These are phyloP conservation scores for Hansenula sp. DNA, from an alignment of 1,139 yeast species.

Conservation along the genomic window DNA sequence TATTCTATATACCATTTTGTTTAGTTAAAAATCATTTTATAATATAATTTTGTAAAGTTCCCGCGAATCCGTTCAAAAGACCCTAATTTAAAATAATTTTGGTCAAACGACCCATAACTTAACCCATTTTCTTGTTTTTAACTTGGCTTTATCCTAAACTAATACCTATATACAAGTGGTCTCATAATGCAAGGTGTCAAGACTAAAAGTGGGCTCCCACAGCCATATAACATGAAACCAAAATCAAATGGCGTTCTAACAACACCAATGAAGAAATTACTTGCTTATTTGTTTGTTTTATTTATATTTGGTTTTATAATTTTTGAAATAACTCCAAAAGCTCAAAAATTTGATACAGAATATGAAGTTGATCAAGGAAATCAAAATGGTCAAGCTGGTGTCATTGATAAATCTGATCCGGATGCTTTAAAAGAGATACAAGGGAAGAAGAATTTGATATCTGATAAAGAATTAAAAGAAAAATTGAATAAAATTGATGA, in stretches of 20 bases:
- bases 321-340: slow-evolving; percentile 22
- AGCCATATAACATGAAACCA: slow-evolving; percentile 21
- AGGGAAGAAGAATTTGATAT: background rate
- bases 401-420: background rate
- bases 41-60: background rate
- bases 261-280: slow-evolving; percentile 40
- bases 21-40: background rate
- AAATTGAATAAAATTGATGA: background rate
- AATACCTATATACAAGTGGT: too few species aligned
- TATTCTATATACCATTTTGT: background rate
- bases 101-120: background rate
- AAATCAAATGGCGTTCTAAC: slow-evolving; percentile 27
- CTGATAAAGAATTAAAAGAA: background rate
- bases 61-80: background rate
- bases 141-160: background rate
- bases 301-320: slow-evolving; percentile 28
- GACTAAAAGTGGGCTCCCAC: slow-evolving; percentile 18
- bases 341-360: slow-evolving; percentile 13
- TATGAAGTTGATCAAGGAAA: slow-evolving; percentile 8
- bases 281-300: slow-evolving; percentile 32
- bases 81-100: background rate
- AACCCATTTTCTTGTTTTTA: background rate
- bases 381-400: background rate
- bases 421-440: background rate
- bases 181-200: slow-evolving; percentile 1